Evolutionary conservation across 768 basidiomycete species (phyloP).

Genomic region (Myochromella boudieri): DNA sequence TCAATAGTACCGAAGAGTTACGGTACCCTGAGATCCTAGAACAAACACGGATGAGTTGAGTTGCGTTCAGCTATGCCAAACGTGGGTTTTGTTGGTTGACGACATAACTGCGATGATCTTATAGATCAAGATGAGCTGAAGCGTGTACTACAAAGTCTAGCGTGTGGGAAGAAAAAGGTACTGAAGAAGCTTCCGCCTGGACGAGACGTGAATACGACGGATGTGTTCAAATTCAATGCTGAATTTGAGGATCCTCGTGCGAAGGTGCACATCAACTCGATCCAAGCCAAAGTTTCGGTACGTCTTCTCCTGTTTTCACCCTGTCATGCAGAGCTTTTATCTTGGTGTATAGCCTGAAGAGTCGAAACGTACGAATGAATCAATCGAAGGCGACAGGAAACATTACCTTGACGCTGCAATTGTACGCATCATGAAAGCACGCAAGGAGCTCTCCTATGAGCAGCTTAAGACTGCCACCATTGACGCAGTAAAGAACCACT

Average conservation of each 20-base stretch:
- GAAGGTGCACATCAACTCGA: constrained; percentile 92
- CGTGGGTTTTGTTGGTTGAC: too few relatives aligned
- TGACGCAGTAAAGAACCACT: constrained; percentile 84
- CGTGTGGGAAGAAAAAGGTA: constrained; percentile 88
- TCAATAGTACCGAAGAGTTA: constrained; percentile 68
- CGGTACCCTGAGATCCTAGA: constrained; percentile 67
- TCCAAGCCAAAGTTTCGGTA: constrained; percentile 92
- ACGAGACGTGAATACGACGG: constrained; percentile 72
- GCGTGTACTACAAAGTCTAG: constrained; percentile 89
- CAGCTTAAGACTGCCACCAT: constrained; percentile 82
- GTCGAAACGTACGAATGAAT: constrained; percentile 72
- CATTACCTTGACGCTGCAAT: constrained; percentile 91
- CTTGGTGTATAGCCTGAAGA: constrained; percentile 91
- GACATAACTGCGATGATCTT: not conserved
- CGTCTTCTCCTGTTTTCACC: constrained; percentile 23
- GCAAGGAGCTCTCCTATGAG: constrained; percentile 80
- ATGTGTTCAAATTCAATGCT: constrained; percentile 80
- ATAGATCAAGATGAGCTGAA: constrained; percentile 71
- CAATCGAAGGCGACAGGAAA: constrained; percentile 86
- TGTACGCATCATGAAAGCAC: constrained; percentile 93
- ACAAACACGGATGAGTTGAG: constrained; percentile 72
- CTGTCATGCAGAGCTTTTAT: not conserved
- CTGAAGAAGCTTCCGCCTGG: constrained; percentile 78
- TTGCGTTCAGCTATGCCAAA: constrained; percentile 5
- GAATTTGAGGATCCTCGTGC: constrained; percentile 77